Evolutionary conservation across 2,329 filamentous ascomycete species (phyloP).

Genomic region (Coniochaeta sp.): DNA sequence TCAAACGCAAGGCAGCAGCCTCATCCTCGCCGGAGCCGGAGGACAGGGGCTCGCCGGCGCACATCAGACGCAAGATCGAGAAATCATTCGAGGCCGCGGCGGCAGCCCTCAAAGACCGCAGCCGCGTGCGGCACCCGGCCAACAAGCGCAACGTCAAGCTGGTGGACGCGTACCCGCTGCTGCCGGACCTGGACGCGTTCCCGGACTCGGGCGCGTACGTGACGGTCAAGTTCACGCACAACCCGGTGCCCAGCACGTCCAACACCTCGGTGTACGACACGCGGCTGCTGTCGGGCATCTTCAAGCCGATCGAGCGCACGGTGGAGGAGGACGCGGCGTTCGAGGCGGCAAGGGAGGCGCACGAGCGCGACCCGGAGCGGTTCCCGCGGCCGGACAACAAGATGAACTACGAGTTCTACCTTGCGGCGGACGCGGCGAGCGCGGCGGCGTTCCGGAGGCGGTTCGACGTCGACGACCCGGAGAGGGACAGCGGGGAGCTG

Average conservation of each 20-base stretch:
- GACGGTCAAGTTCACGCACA: constrained; percentile 61
- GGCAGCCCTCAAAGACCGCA: constrained; percentile 45
- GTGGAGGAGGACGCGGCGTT: constrained; percentile 46
- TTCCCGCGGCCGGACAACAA: constrained; percentile 49
- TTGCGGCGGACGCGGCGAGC: constrained; percentile 40
- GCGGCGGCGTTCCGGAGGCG: constrained; percentile 51
- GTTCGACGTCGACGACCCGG: constrained; percentile 50
- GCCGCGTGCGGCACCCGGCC: constrained; percentile 48
- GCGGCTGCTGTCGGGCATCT: constrained; percentile 53
- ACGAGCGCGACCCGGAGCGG: constrained; percentile 49
- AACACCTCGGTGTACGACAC: constrained; percentile 46
- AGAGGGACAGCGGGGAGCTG: constrained; percentile 44
- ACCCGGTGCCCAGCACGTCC: constrained; percentile 48
- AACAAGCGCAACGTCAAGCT: constrained; percentile 54
- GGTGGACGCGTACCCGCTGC: constrained; percentile 51
- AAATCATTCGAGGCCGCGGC: constrained; percentile 51
- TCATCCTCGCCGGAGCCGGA: constrained; percentile 46
- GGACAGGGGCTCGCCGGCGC: constrained; percentile 55
- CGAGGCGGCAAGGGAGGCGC: constrained; percentile 41
- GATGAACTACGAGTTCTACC: constrained; percentile 62
- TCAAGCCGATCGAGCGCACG: constrained; percentile 51
- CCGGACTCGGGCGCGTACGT: constrained; percentile 64
- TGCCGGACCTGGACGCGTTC: constrained; percentile 62
- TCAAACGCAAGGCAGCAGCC: constrained; percentile 32
- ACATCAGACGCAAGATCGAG: constrained; percentile 62